Evolutionary conservation across 768 basidiomycete genomes (phyloP).

Genomic region (Boletus pseudopeckii): DNA sequence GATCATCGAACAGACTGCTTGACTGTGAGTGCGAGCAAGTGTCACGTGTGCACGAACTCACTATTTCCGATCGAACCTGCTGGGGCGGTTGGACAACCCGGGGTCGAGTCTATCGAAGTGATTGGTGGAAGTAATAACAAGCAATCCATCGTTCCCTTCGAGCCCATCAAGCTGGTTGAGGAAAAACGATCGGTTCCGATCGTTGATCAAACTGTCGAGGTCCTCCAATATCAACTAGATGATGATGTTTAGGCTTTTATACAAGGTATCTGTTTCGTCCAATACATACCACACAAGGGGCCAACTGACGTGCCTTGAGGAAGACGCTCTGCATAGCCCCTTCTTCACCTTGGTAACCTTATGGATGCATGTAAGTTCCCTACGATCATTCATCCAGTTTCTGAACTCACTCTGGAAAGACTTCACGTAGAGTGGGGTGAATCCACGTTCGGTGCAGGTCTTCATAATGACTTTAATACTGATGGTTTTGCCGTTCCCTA

Average conservation of each 20-base stretch:
- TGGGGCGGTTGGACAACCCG: constrained; percentile 71
- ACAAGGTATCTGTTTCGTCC: constrained; percentile 26
- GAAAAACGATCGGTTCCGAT: constrained; percentile 80
- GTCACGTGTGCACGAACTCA: constrained; percentile 35
- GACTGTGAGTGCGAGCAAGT: background rate
- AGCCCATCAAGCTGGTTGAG: constrained; percentile 83
- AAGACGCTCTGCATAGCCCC: constrained; percentile 66
- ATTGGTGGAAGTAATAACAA: constrained; percentile 79
- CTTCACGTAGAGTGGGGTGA: constrained; percentile 76
- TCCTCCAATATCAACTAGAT: constrained; percentile 48
- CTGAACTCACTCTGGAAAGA: constrained; percentile 61
- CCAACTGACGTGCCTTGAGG: constrained; percentile 61
- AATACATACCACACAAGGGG: constrained; percentile 66
- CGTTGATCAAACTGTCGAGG: constrained; percentile 77
- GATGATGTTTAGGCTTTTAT: background rate
- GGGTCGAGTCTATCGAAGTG: constrained; percentile 80
- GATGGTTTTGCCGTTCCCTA: constrained; percentile 84
- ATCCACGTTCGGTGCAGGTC: constrained; percentile 56
- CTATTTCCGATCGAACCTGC: constrained; percentile 87
- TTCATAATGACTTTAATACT: constrained; percentile 82
- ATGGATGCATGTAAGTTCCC: constrained; percentile 5
- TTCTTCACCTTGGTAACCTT: constrained; percentile 63
- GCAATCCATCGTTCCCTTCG: constrained; percentile 73
- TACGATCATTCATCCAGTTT: background rate
- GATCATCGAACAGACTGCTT: constrained; percentile 69